phyloP scores from a whole-genome alignment of 148 eudicot species.

The Pouteria glomerata region DNA sequence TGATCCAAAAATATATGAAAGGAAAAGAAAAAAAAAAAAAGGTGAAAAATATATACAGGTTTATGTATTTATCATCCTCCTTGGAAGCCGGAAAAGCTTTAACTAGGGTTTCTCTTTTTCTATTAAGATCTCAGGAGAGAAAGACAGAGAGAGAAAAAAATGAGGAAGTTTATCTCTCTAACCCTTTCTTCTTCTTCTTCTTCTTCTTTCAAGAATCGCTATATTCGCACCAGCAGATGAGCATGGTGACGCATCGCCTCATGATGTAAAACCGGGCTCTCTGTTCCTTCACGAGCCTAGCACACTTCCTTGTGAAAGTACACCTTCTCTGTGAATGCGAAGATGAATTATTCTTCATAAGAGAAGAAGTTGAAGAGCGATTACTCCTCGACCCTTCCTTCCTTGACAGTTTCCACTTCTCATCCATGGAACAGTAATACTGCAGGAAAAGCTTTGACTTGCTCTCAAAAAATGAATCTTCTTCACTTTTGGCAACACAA shows the following conservation, averaged over 20 bases:
- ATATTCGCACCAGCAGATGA: constrained; percentile 77
- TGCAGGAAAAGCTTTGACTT: not conserved
- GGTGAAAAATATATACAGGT: constrained; percentile 19
- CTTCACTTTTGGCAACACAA: not conserved
- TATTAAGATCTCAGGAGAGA: constrained; percentile 18
- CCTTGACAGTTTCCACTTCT: constrained; percentile 62
- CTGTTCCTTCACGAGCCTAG: constrained; percentile 69
- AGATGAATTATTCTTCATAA: constrained; percentile 30
- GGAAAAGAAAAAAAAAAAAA: no score
- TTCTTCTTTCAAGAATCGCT: constrained; percentile 39
- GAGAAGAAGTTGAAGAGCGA: constrained; percentile 30
- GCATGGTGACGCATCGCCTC: constrained; percentile 78
- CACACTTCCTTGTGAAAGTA: constrained; percentile 66
- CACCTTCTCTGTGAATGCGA: constrained; percentile 52
- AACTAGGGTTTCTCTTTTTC: not conserved
- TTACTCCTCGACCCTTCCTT: constrained; percentile 43
- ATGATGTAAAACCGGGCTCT: constrained; percentile 84
- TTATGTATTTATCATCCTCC: constrained; percentile 26
- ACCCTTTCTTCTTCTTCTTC: not conserved
- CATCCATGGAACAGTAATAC: constrained; percentile 38
- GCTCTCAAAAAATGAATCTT: no score
- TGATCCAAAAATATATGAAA: not conserved
- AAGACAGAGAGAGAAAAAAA: constrained; percentile 16
- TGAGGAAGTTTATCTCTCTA: no score
- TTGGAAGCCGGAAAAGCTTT: constrained; percentile 27